phyloP scores from a whole-genome alignment of 2,329 filamentous ascomycete species.

The Xylaria hypoxylon region DNA sequence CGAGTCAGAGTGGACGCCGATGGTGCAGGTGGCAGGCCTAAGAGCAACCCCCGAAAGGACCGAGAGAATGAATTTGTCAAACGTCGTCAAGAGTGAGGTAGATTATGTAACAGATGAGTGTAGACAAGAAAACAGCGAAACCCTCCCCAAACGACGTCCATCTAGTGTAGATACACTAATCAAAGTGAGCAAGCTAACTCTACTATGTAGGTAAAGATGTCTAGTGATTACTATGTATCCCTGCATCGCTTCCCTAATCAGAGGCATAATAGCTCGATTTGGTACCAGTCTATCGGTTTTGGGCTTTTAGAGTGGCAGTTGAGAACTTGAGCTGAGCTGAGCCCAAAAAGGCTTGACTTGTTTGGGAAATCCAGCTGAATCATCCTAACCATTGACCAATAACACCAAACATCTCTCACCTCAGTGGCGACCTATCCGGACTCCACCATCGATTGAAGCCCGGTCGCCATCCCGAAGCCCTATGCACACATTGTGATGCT shows the following conservation, averaged over 20 bases:
- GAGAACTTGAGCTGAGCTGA: conserved; percentile 1
- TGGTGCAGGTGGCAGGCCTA: background rate
- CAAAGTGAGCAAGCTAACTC: too few relatives aligned
- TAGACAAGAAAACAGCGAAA: too few relatives aligned
- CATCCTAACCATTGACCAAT: background rate
- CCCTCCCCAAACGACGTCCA: too few relatives aligned
- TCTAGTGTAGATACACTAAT: too few relatives aligned
- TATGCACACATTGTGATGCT: background rate
- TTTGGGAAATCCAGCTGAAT: background rate
- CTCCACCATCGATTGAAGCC: background rate
- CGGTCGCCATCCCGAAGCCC: background rate
- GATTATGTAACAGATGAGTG: background rate
- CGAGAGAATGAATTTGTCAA: background rate
- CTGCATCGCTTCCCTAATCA: background rate
- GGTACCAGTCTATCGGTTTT: background rate
- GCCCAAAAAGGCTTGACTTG: background rate
- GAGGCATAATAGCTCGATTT: background rate
- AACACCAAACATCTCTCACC: background rate
- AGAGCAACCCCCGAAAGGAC: background rate
- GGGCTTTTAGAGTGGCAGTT: background rate
- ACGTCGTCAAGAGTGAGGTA: background rate
- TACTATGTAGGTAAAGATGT: background rate
- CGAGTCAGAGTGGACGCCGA: conserved; percentile 10
- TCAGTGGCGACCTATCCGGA: background rate
- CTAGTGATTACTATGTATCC: background rate